Base-by-base conservation (phyloP, 495 filamentous ascomycete species). In the Penicillium canescens region DNA sequence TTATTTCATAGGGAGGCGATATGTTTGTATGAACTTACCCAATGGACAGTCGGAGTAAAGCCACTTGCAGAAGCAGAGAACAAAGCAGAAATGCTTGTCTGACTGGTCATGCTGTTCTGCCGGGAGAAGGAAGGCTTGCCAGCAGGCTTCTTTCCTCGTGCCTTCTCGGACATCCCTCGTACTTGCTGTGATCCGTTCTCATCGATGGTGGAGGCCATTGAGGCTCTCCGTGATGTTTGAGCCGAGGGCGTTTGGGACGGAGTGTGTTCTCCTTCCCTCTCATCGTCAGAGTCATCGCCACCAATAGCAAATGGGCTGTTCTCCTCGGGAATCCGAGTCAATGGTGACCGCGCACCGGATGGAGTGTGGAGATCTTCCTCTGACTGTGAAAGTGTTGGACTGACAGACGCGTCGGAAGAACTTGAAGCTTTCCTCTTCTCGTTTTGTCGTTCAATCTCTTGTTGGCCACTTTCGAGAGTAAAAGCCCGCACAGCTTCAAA, bases 111-210 rank as follows among this genome's bases (percentile, higher is more conserved):
- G 69, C 91, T 96, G 62, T 92, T 94, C 64, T 97, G 94, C 7
- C 95, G 79, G 3, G 92, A 96, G 66, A 98, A 97, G 13, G 82
- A 82, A 9, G 81, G 79, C 36, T 89, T 80, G 3, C 90, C 88
- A 9, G 89, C 91, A n/a, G 95, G 95, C 83, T 94, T 90, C 68
- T 99, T 99, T 7, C 94, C 94, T 43, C 94, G 78, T 23, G 94
- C 95, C 65, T 98, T 99, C 69, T 99, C 94, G 9, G 93, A 96
- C 91, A 98, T 99, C 42, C 91, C 93, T 42, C 91, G 83, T n/a
- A 95, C 66, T 61, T 97, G 93, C 33, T 86, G 75, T n/a, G 92
- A 90, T 10, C 96, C 82, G 21, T 88, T 86, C 60, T 94, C 90
- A 51, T 96, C 94, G 1, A 82, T 72, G 2, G 82, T 81, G 0